Evolutionary conservation across 2,329 filamentous ascomycete genomes (phyloP).

Genomic region (Pyrenophora seminiperda): DNA sequence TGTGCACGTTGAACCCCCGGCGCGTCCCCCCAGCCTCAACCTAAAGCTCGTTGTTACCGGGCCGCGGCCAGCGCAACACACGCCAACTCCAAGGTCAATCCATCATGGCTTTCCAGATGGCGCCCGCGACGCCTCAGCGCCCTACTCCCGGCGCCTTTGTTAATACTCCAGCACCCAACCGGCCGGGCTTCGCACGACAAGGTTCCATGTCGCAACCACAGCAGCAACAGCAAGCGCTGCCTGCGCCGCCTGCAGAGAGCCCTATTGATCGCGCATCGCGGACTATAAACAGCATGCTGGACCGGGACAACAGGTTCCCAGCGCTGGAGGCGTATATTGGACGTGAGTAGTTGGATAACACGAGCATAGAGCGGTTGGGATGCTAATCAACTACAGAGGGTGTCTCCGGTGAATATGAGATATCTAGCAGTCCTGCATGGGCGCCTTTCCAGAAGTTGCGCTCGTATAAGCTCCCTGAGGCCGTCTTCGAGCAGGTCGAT

Average conservation of each 20-base stretch:
- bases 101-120: constrained; percentile 39
- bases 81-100: constrained; percentile 8
- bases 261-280: constrained; percentile 80
- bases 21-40: constrained; percentile 38
- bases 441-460: constrained; percentile 86
- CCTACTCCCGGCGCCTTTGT: constrained; percentile 76
- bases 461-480: constrained; percentile 87
- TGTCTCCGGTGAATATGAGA: constrained; percentile 88
- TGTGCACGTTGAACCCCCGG: constrained; percentile 34
- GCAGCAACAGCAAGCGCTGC: constrained; percentile 31
- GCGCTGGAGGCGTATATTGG: constrained; percentile 88
- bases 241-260: constrained; percentile 47
- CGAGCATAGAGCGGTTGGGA: constrained; percentile 1
- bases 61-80: constrained; percentile 26
- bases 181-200: constrained; percentile 35
- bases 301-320: constrained; percentile 79
- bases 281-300: constrained; percentile 80
- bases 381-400: constrained; percentile 66
- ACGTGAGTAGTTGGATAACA: constrained; percentile 62
- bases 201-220: constrained; percentile 35
- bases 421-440: constrained; percentile 72
- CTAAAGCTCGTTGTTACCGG: constrained; percentile 32
- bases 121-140: constrained; percentile 64
- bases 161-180: constrained; percentile 68
- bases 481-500: constrained; percentile 92